Conservation (phyloP, 495 filamentous ascomycete species). For the Pyronema omphalodes region DNA sequence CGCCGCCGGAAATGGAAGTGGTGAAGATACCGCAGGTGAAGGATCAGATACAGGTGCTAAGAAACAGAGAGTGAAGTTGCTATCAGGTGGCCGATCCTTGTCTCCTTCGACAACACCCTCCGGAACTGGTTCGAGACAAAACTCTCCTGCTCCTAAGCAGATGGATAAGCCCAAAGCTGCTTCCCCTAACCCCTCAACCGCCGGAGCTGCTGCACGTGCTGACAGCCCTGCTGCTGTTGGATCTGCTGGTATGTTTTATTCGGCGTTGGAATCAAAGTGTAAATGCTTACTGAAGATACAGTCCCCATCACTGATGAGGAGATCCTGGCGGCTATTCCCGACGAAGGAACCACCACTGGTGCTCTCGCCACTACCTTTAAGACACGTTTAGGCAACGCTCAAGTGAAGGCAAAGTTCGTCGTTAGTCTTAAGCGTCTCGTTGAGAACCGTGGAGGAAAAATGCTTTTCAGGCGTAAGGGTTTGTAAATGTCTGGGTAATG, state of each 20-base stretch:
- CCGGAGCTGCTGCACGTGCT: neutral
- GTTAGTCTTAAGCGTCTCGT: slow-evolving; percentile 1
- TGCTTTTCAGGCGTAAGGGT: neutral
- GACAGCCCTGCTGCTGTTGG: neutral
- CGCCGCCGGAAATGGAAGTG: slow-evolving; percentile 57
- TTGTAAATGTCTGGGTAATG: neutral
- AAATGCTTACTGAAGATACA: neutral
- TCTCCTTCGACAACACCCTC: neutral
- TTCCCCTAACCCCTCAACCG: neutral
- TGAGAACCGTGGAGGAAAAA: neutral
- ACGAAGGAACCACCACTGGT: slow-evolving; percentile 2
- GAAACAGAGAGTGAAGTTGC: slow-evolving; percentile 35
- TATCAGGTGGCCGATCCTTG: neutral
- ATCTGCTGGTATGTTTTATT: neutral
- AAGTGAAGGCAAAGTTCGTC: neutral
- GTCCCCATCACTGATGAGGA: slow-evolving; percentile 1
- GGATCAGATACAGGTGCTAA: slow-evolving; percentile 47
- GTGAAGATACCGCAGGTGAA: slow-evolving; percentile 58
- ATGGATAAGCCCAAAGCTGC: neutral
- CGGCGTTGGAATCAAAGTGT: neutral
- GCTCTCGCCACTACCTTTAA: neutral
- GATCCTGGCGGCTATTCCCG: neutral
- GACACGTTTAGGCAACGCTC: neutral
- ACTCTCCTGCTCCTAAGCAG: neutral
- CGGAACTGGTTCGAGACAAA: neutral